phyloP scores from a whole-genome alignment of 2,329 filamentous ascomycete species.

The Fusarium nodosum region DNA sequence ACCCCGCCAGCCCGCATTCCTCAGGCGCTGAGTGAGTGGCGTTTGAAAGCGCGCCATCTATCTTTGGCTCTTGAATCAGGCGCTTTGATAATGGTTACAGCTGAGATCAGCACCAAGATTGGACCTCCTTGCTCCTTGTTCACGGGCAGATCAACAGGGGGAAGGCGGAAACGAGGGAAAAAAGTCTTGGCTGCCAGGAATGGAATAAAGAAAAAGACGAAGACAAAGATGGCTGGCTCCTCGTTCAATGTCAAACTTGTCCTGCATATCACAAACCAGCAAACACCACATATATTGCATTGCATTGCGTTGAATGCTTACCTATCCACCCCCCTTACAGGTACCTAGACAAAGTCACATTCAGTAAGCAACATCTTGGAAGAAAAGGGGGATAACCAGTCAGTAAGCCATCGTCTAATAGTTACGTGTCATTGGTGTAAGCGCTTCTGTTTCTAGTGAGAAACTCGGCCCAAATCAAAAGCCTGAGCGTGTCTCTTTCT shows the following conservation, averaged over 20 bases:
- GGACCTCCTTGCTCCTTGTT: constrained; percentile 29
- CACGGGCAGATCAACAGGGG: constrained; percentile 30
- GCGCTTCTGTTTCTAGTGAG: constrained; percentile 32
- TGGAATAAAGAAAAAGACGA: constrained; percentile 26
- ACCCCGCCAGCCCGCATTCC: constrained; percentile 42
- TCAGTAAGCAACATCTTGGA: constrained; percentile 9
- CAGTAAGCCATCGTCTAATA: not conserved
- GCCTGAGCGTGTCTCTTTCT: constrained; percentile 25
- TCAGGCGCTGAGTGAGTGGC: constrained; percentile 15
- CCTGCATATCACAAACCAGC: constrained; percentile 30
- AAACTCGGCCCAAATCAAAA: constrained; percentile 24
- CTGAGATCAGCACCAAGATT: constrained; percentile 12
- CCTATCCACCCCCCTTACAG: constrained; percentile 9
- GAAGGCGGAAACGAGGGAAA: constrained; percentile 14
- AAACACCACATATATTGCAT: constrained; percentile 28
- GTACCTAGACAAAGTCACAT: not conserved
- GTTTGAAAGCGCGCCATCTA: constrained; percentile 34
- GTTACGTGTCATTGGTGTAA: constrained; percentile 33
- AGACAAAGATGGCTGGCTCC: not conserved
- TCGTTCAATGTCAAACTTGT: constrained; percentile 18
- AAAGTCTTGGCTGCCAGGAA: constrained; percentile 33
- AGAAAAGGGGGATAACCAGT: constrained; percentile 24
- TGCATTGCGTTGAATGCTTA: constrained; percentile 2
- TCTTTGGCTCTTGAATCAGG: constrained; percentile 4
- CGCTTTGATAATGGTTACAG: constrained; percentile 33